phyloP scores from a whole-genome alignment of 1,284 basidiomycete species.

The Ceratobasidium sp. region DNA sequence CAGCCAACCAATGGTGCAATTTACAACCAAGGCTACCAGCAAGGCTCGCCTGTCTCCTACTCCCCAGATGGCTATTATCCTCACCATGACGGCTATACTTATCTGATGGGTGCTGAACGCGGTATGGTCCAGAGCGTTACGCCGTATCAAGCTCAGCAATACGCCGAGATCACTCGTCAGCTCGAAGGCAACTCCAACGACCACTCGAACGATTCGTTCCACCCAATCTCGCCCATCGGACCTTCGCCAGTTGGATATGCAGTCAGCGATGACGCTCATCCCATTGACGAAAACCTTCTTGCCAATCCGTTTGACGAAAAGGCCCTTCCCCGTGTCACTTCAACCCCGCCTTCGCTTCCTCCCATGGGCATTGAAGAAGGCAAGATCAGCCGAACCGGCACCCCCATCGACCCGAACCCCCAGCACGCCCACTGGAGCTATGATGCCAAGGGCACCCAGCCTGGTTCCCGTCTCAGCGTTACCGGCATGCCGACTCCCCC shows the following conservation, averaged over 20 bases:
- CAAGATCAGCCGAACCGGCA: conserved; percentile 37
- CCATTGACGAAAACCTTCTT: background rate
- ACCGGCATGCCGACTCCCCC: conserved; percentile 14
- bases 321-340: conserved; percentile 9
- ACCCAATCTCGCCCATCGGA: conserved; percentile 27
- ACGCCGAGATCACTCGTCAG: conserved; percentile 43
- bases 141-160: conserved; percentile 43
- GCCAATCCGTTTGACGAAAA: conserved; percentile 36
- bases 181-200: conserved; percentile 27
- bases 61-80: background rate
- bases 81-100: conserved; percentile 13
- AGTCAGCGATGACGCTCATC: conserved; percentile 7
- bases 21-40: conserved; percentile 29
- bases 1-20: conserved; percentile 34
- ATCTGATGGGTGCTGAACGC: conserved; percentile 26
- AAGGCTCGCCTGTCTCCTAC: background rate
- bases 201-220: conserved; percentile 13
- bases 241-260: conserved; percentile 25
- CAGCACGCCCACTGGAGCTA: conserved; percentile 40
- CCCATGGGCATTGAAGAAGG: conserved; percentile 10
- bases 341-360: conserved; percentile 28
- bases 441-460: conserved; percentile 17
- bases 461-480: conserved; percentile 18
- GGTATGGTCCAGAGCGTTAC: conserved; percentile 38
- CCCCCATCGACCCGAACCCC: conserved; percentile 42